These are phyloP conservation scores for Afroboletus lepidellus DNA, from an alignment of 1,284 basidiomycete genomes.

Conservation along the genomic window DNA sequence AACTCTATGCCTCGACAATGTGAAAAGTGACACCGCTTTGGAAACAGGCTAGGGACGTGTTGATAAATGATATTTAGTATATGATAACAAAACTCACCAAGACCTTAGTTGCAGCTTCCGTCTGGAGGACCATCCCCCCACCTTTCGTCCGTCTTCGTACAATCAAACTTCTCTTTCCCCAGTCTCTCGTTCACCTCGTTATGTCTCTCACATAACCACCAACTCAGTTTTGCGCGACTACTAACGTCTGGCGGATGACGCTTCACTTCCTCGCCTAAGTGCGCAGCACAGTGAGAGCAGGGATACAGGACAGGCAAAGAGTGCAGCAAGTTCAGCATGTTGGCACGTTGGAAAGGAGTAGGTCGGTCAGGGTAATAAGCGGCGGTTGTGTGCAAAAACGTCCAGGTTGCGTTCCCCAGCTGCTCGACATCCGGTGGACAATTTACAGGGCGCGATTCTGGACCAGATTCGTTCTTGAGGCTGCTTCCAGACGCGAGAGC, in stretches of 20 bases:
- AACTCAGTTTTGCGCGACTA: conserved; percentile 64
- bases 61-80: neutral
- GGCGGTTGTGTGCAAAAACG: conserved; percentile 91
- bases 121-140: conserved; percentile 91
- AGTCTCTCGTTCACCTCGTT: conserved; percentile 88
- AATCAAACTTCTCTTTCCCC: conserved; percentile 83
- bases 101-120: conserved; percentile 76
- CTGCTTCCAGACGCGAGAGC: conserved; percentile 40
- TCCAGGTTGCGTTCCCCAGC: conserved; percentile 91
- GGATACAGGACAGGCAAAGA: conserved; percentile 84
- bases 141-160: conserved; percentile 73
- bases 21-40: neutral
- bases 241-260: conserved; percentile 72
- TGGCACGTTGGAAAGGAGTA: conserved; percentile 65
- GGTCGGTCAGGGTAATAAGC: conserved; percentile 90
- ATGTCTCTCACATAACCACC: conserved; percentile 89
- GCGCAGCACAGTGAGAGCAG: conserved; percentile 79
- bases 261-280: conserved; percentile 72
- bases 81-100: conserved; percentile 12
- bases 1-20: neutral
- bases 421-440: conserved; percentile 88
- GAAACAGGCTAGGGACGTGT: neutral
- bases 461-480: conserved; percentile 20
- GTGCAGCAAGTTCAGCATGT: conserved; percentile 78
- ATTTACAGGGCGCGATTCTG: conserved; percentile 51